Evolutionary conservation across 352 stramenopile genomes (phyloP), one percentile per base, ranked within the genome.

Genomic region (Pythium dissotocum): DNA sequence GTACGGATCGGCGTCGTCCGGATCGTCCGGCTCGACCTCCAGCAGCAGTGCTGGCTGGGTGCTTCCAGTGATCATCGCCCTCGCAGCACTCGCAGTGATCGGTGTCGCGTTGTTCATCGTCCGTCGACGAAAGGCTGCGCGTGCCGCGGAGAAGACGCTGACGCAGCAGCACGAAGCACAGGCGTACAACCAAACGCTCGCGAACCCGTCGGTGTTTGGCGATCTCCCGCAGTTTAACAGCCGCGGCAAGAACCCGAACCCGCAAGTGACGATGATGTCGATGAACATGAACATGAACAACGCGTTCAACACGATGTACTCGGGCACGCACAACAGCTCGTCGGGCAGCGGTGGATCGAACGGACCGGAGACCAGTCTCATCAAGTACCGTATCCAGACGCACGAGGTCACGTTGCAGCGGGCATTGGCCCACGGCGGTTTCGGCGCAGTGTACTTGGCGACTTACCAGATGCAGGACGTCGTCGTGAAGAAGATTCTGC

Each of bases 401-500:
- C 78, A 78, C 32, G 82, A 91, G 33, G 79, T 94, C 42, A 71
- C 77, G 35, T 72, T 92, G 30, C 72, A 89, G 30, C 82, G 84
- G 38, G 76, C 77, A 1, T 79, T 94, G 44, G 87, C 87, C 0
- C 88, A 91, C 63, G 87, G 87, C 16, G 87, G 87, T 36, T 94
- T 90, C 58, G 87, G 87, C 24, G 79, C 88, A 35, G 80, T 94
- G 9, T 89, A 87, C 61, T 63, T 94, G 30, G 87, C 84, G 0
- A 78, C 63, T 9, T 90, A 91, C 67, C 77, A 90, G 49, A 67
- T 63, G 26, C 77, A 84, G 13, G 54, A 80, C 1, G 79, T 95
- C 8, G 85, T 91, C 16, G 77, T 95, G 21, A 95, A 95, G 72
- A 91, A 93, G 65, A 91, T 93, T 59, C 59, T 95, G 18, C 87